These are phyloP conservation scores for Setaria viridis DNA, from an alignment of 202 grass and related monocot species.

Conservation along the genomic window DNA sequence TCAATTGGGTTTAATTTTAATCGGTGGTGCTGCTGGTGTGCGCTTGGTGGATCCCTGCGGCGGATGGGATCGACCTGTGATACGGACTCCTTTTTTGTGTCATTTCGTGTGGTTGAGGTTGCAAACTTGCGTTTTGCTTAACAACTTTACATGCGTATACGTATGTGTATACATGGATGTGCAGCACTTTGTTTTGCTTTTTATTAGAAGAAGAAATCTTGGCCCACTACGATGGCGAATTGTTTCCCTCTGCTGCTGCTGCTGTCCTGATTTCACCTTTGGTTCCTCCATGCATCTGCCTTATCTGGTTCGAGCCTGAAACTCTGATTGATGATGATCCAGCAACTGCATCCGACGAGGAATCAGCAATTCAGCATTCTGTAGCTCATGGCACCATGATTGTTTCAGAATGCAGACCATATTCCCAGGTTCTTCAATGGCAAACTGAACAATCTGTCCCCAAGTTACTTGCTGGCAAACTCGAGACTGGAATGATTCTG, in stretches of 20 bases:
- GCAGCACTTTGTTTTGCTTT: background rate
- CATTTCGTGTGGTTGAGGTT: conserved; percentile 44
- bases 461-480: background rate
- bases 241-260: background rate
- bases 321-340: background rate
- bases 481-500: background rate
- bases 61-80: conserved; percentile 15
- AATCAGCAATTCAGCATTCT: background rate
- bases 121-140: conserved; percentile 19
- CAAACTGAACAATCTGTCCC: background rate
- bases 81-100: background rate
- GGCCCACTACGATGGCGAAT: background rate
- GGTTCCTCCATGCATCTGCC: background rate
- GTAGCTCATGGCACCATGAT: background rate
- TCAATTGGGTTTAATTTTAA: background rate
- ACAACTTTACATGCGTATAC: conserved; percentile 22
- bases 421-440: background rate
- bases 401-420: background rate
- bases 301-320: background rate
- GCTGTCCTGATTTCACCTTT: background rate
- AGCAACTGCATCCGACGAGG: background rate
- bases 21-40: conserved; percentile 12
- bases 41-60: conserved; percentile 9
- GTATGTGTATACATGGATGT: background rate
- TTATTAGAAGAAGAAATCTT: background rate